Percentiles rank a stretch among this genome's conserved stretches.
Evolutionary conservation across 176 grass and related monocot species (phyloP).

Genomic region (Olyra latifolia): DNA sequence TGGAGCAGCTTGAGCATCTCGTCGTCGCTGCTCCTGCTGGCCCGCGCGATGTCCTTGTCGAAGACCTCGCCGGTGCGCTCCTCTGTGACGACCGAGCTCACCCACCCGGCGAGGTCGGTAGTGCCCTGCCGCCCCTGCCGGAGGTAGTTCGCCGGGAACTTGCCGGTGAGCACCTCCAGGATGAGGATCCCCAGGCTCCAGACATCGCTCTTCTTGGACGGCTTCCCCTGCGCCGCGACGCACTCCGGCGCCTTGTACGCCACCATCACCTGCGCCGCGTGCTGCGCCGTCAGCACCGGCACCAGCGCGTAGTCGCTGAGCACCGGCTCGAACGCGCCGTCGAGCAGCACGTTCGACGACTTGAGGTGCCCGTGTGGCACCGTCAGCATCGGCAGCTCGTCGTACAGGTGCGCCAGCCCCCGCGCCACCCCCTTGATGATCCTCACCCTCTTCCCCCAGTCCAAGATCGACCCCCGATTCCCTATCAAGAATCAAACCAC

Average conservation of each 20-base stretch:
- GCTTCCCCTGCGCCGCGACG: slow-evolving; percentile 43
- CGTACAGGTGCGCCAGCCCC: slow-evolving; percentile 68
- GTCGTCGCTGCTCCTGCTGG: neutral
- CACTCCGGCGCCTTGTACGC: slow-evolving; percentile 81
- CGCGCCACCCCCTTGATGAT: slow-evolving; percentile 64
- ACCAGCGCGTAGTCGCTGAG: slow-evolving; percentile 78
- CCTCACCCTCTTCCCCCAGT: slow-evolving; percentile 70
- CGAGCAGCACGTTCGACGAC: slow-evolving; percentile 83
- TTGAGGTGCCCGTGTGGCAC: slow-evolving; percentile 97
- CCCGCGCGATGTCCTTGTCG: slow-evolving; percentile 46
- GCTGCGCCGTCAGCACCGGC: slow-evolving; percentile 62
- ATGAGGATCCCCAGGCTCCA: slow-evolving; percentile 86
- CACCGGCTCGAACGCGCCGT: slow-evolving; percentile 49
- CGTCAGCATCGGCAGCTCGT: slow-evolving; percentile 83
- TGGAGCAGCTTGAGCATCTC: slow-evolving; percentile 67
- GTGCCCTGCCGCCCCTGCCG: slow-evolving; percentile 33
- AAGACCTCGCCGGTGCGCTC: slow-evolving; percentile 65
- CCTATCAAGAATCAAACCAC: neutral
- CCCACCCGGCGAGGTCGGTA: slow-evolving; percentile 61
- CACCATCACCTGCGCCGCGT: slow-evolving; percentile 65
- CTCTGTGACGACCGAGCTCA: slow-evolving; percentile 41
- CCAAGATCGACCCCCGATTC: slow-evolving; percentile 36
- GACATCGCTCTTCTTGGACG: slow-evolving; percentile 91
- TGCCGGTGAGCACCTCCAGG: slow-evolving; percentile 72
- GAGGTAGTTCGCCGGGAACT: slow-evolving; percentile 54